Conservation (phyloP, 2,329 filamentous ascomycete species). For the Penicillium corylophilum region DNA sequence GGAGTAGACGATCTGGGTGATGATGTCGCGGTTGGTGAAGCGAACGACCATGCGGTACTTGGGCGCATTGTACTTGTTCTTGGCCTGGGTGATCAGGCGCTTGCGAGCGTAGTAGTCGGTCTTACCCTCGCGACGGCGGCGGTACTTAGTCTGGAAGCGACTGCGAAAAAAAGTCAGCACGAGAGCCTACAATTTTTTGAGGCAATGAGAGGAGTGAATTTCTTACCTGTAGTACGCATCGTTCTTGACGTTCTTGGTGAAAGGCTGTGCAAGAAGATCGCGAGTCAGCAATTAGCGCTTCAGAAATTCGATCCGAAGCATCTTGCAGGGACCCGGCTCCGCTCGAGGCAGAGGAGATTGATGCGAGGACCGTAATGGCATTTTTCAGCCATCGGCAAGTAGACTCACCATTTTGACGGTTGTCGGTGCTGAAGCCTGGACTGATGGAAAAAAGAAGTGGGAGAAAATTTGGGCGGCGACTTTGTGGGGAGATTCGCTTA, state of each 20-base stretch:
- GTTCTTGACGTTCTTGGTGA: constrained; percentile 96
- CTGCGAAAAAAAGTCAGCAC: constrained; percentile 49
- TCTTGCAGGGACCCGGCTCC: constrained; percentile 82
- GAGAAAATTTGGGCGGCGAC: constrained; percentile 34
- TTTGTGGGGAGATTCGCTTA: constrained; percentile 48
- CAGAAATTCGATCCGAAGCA: constrained; percentile 89
- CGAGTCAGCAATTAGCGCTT: constrained; percentile 99
- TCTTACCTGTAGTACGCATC: constrained; percentile 96
- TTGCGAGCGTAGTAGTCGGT: constrained; percentile 99
- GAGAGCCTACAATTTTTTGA: background rate
- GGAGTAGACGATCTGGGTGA: constrained; percentile 93
- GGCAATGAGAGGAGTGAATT: constrained; percentile 4
- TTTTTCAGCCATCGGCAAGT: constrained; percentile 28
- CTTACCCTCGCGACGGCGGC: constrained; percentile 92
- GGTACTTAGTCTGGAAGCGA: constrained; percentile 99
- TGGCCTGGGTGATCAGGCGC: constrained; percentile 99
- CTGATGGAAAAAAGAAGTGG: constrained; percentile 34
- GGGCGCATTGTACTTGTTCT: constrained; percentile 99
- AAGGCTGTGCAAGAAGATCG: constrained; percentile 62
- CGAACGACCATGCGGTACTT: constrained; percentile 99
- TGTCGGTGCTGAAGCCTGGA: constrained; percentile 37
- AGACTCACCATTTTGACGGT: constrained; percentile 48
- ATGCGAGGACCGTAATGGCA: constrained; percentile 14
- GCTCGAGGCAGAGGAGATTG: constrained; percentile 16
- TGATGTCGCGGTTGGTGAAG: constrained; percentile 99